A percentile compares a stretch with the other conserved stretches of the same genome.
Conservation (phyloP, 495 filamentous ascomycete species). For the Ramalina intermedia region DNA sequence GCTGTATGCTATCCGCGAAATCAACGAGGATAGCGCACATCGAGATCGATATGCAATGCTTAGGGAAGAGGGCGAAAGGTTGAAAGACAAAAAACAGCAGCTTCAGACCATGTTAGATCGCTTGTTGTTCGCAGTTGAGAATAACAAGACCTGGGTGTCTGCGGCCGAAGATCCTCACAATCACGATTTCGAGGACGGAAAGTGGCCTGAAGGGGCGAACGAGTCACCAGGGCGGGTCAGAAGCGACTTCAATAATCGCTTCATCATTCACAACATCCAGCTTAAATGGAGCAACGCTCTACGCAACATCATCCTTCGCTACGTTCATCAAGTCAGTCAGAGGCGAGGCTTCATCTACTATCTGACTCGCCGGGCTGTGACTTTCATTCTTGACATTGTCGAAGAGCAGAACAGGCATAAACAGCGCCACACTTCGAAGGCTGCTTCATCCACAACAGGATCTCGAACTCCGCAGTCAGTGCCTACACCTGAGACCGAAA, state of each 20-base stretch:
- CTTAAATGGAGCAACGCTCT: constrained; percentile 97
- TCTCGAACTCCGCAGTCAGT: constrained; percentile 22
- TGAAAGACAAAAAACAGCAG: constrained; percentile 63
- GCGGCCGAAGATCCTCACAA: constrained; percentile 13
- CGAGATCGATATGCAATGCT: constrained; percentile 51
- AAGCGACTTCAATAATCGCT: constrained; percentile 95
- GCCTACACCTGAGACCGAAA: constrained; percentile 29
- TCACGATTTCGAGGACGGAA: constrained; percentile 1
- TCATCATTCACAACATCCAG: constrained; percentile 93
- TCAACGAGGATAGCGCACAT: constrained; percentile 36
- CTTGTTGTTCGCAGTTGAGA: constrained; percentile 43
- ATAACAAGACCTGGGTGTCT: constrained; percentile 19
- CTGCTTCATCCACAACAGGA: constrained; percentile 17
- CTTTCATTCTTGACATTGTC: constrained; percentile 94
- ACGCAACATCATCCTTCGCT: constrained; percentile 89
- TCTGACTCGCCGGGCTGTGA: constrained; percentile 85
- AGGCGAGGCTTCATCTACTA: constrained; percentile 95
- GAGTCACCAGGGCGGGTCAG: constrained; percentile 51
- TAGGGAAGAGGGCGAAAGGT: constrained; percentile 50
- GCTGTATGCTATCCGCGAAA: constrained; percentile 40
- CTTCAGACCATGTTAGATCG: constrained; percentile 58
- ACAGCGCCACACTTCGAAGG: constrained; percentile 37
- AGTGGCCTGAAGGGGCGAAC: constrained; percentile 17
- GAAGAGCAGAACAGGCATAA: constrained; percentile 65
- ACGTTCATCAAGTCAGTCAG: constrained; percentile 95